These are phyloP conservation scores for Quercus tomentella DNA, from an alignment of 331 rosid species.

Conservation along the genomic window DNA sequence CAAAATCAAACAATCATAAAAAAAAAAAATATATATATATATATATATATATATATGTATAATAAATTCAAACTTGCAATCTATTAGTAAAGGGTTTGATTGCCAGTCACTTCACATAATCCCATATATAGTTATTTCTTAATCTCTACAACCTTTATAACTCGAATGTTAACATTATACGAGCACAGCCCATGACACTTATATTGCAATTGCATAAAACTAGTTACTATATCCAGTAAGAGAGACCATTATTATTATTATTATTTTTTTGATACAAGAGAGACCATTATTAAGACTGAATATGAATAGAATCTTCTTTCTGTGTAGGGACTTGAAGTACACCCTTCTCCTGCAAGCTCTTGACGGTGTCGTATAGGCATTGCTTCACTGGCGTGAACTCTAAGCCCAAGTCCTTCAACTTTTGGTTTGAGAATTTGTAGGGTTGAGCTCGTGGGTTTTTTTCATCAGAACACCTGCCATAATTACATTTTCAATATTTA, in stretches of 20 bases:
- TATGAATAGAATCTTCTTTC: slow-evolving; percentile 35
- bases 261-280: no score
- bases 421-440: slow-evolving; percentile 68
- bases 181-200: no score
- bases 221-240: not conserved
- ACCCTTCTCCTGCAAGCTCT: slow-evolving; percentile 78
- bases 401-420: slow-evolving; percentile 70
- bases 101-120: no score
- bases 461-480: slow-evolving; percentile 75
- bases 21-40: no score
- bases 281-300: slow-evolving; percentile 24
- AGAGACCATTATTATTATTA: slow-evolving; percentile 12
- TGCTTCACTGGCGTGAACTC: slow-evolving; percentile 71
- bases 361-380: slow-evolving; percentile 76
- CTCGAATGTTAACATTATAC: no score
- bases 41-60: no score
- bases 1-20: no score
- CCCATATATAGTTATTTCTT: no score
- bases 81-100: no score
- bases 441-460: slow-evolving; percentile 73
- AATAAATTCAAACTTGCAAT: no score
- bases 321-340: slow-evolving; percentile 48
- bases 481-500: not conserved
- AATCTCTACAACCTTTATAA: no score
- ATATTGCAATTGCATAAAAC: no score